A percentile compares a stretch with the other conserved stretches of the same genome.
Evolutionary conservation across 1,284 basidiomycete genomes (phyloP).

Genomic region (Ceratobasidium sp.): DNA sequence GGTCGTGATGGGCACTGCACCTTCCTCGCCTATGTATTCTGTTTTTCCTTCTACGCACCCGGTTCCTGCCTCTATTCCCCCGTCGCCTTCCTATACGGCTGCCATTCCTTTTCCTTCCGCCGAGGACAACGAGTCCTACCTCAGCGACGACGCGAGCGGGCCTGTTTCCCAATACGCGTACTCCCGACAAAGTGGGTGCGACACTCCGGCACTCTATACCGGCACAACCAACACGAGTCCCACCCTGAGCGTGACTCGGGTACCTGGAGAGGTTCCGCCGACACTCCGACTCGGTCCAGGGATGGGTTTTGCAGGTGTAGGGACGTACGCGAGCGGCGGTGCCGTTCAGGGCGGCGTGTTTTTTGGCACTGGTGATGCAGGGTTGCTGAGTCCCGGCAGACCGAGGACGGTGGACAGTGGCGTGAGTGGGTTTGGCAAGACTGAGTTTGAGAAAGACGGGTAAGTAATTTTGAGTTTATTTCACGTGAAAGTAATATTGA

Average conservation of each 20-base stretch:
- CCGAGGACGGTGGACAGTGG: background rate
- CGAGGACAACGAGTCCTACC: background rate
- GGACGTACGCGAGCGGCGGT: slow-evolving; percentile 17
- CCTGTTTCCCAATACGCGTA: slow-evolving; percentile 6
- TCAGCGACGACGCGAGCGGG: slow-evolving; percentile 25
- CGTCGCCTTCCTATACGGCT: background rate
- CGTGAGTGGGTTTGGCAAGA: background rate
- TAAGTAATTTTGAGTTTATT: background rate
- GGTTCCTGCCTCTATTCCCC: too few relatives aligned
- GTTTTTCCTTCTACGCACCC: background rate
- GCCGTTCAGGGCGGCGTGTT: slow-evolving; percentile 10
- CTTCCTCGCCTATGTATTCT: slow-evolving; percentile 14
- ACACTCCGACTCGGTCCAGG: slow-evolving; percentile 30
- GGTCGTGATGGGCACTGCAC: slow-evolving; percentile 8
- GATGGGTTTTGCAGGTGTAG: slow-evolving; percentile 19
- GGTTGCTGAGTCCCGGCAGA: background rate
- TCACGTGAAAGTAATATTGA: background rate
- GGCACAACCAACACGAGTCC: slow-evolving; percentile 32
- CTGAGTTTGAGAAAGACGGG: slow-evolving; percentile 17
- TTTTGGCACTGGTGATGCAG: slow-evolving; percentile 8
- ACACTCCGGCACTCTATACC: slow-evolving; percentile 30
- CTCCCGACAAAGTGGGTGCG: slow-evolving; percentile 5
- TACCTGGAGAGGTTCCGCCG: slow-evolving; percentile 14
- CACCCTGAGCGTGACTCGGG: slow-evolving; percentile 27
- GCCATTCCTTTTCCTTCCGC: slow-evolving; percentile 22